Base-by-base conservation (phyloP, 495 filamentous ascomycete genomes). In the Parathielavia appendiculata region DNA sequence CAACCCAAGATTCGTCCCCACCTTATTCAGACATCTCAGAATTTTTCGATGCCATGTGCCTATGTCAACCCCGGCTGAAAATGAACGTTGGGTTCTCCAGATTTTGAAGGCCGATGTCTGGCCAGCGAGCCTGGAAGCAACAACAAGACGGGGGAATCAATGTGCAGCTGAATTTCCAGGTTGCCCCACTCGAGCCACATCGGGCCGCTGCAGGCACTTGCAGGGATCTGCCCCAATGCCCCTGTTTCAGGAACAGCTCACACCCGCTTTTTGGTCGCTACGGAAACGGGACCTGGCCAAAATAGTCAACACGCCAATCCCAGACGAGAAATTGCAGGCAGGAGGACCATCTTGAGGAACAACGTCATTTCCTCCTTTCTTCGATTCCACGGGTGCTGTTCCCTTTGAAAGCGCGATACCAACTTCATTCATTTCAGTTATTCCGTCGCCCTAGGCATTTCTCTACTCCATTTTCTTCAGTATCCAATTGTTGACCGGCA, bases 291-390 rank as follows among this genome's bases (percentile, higher is more conserved):
- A 19, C 14, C n/a, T 36, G 45, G 41, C 34, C 49, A 58, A 52
- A 58, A 58, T 34, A 58, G 40, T 58, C 41, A 47, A 52, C 22
- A 55, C 26, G 22, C 39, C 40, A 58, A 53, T 38, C 40, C 48
- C 26, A 58, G 40, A 43, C 26, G 40, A 53, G 56, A 52, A 58
- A 58, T 53, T 52, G 56, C 48, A 47, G 56, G 47, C 47, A 44
- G 20, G 49, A 53, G 47, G 36, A 0, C 13, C 23, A 35, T 22
- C 30, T 17, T 12, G 49, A 45, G 30, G 47, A 47, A 34, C 48
- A 52, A 58, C 56, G 56, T 58, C 56, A 58, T 58, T 47, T 47
- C 40, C 41, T 39, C 47, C 30, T 8, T 52, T 46, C 49, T 11
- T 23, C 11, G 2, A n/a, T 47, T 47, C 41, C 49, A 52, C 32